Conservation (phyloP, 495 filamentous ascomycete species). For the Lasiosphaeria miniovina region DNA sequence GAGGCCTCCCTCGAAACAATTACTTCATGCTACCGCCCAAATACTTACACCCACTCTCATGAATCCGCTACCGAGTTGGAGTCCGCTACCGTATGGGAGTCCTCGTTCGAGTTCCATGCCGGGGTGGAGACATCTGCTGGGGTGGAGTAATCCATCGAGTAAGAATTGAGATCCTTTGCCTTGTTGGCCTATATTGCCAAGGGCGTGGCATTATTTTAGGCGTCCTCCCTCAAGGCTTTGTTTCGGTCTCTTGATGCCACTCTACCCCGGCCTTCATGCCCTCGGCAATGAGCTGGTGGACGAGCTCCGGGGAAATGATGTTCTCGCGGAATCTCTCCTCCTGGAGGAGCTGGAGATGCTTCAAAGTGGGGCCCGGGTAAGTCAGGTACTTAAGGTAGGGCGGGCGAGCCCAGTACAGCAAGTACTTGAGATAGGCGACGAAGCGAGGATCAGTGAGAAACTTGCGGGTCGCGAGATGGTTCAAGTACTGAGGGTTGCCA, state of each 20-base stretch:
- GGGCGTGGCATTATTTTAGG: too few relatives aligned
- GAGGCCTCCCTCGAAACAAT: too few relatives aligned
- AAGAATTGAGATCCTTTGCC: too few relatives aligned
- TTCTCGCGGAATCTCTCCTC: constrained; percentile 79
- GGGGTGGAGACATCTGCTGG: too few relatives aligned
- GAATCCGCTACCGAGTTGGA: too few relatives aligned
- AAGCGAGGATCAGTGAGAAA: constrained; percentile 63
- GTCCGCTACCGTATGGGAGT: too few relatives aligned
- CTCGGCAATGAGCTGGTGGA: constrained; percentile 58
- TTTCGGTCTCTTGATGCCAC: constrained; percentile 42
- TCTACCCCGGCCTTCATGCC: constrained; percentile 50
- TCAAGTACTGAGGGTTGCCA: constrained; percentile 78
- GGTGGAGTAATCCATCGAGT: too few relatives aligned
- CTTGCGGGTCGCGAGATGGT: constrained; percentile 71
- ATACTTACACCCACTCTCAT: too few relatives aligned
- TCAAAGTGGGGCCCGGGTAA: constrained; percentile 80
- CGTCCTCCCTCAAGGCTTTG: background rate
- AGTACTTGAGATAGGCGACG: constrained; percentile 76
- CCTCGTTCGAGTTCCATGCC: too few relatives aligned
- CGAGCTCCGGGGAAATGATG: constrained; percentile 71
- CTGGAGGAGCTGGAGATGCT: constrained; percentile 77
- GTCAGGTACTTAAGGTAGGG: constrained; percentile 77
- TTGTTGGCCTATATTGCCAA: too few relatives aligned
- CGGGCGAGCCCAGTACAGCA: constrained; percentile 81
- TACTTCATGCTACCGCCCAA: too few relatives aligned